Percentiles rank a stretch among this genome's conserved stretches.
These are phyloP conservation scores for Lentinula sp. DNA, from an alignment of 768 basidiomycete species.

Conservation along the genomic window DNA sequence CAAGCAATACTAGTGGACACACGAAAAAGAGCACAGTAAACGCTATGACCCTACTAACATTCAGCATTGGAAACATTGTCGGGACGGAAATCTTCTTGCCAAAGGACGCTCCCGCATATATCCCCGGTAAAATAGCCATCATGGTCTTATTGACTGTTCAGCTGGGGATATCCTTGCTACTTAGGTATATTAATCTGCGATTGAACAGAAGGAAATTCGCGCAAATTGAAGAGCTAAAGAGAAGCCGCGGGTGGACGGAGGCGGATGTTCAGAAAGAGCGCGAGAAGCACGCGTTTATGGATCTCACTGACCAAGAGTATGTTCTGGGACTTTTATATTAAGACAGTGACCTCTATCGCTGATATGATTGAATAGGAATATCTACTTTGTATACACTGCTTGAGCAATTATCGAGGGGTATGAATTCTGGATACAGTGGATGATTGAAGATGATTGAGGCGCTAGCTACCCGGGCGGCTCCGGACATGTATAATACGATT, in stretches of 20 bases:
- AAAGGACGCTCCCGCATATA: constrained; percentile 54
- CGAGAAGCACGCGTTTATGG: constrained; percentile 56
- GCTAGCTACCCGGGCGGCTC: too few relatives aligned
- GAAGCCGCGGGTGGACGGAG: constrained; percentile 48
- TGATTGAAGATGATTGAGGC: too few relatives aligned
- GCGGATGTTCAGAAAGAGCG: constrained; percentile 52
- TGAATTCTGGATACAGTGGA: background rate
- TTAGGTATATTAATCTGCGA: constrained; percentile 50
- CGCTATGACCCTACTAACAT: constrained; percentile 49
- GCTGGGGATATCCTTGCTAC: constrained; percentile 37
- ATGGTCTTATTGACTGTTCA: constrained; percentile 53
- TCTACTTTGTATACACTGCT: constrained; percentile 53
- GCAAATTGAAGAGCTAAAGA: constrained; percentile 36
- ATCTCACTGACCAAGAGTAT: constrained; percentile 60
- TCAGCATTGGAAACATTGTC: constrained; percentile 54
- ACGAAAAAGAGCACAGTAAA: constrained; percentile 69
- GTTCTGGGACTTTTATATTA: constrained; percentile 13
- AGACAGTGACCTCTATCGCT: background rate
- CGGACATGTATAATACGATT: too few relatives aligned
- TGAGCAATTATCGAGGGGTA: constrained; percentile 13
- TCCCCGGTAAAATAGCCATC: constrained; percentile 63
- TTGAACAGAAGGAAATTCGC: constrained; percentile 44
- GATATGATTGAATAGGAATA: constrained; percentile 37
- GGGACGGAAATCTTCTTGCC: constrained; percentile 62
- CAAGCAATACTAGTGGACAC: constrained; percentile 57